Evolutionary conservation across 805 yeast genomes (phyloP), one percentile per base, ranked within the genome.

Genomic region (Starmerella etchellsii): DNA sequence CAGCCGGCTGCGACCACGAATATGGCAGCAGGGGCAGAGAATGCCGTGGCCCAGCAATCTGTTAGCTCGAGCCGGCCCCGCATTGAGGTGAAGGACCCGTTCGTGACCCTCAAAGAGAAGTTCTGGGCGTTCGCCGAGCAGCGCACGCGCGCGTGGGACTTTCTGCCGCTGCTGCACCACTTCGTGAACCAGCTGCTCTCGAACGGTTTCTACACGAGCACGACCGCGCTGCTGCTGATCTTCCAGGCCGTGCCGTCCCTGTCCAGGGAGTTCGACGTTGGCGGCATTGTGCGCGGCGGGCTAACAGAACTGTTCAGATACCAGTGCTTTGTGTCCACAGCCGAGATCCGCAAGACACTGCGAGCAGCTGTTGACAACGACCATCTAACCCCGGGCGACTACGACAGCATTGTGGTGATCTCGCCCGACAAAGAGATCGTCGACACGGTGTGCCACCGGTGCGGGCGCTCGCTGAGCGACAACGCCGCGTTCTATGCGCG

Each of bases 291-390:
- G 3, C 31, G 44, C n/a, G 43, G 46, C 11, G 44, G 49, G 13
- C 41, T 51, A 11, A 39, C 27, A 18, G 31, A 29, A 13, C 31
- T 53, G 39, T 46, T 46, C 8, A 18, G 42, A 4, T 33, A 36
- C 19, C 34, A 42, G 9, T 23, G 41, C 28, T 79, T 77, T 59
- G 68, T 68, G 0, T 64, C 67, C n/a, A 74, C 81, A 7, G 75
- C 79, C 9, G 25, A 20, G 21, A 39, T 46, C 13, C 28, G 42
- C 3, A 48, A 46, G 18, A 22, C 40, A n/a, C 34, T 46, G 18
- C 30, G 28, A 14, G 15, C 19, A 4, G 44, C 34, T 3, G 27
- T 36, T 2, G 47, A 40, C 4, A 18, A 29, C 33, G 33, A 16
- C 21, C 6, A 10, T 7, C n/a, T 7, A 15, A 14, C 8, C n/a